Conservation (phyloP, 306 rosid genomes). For the Canavalia gladiata region DNA sequence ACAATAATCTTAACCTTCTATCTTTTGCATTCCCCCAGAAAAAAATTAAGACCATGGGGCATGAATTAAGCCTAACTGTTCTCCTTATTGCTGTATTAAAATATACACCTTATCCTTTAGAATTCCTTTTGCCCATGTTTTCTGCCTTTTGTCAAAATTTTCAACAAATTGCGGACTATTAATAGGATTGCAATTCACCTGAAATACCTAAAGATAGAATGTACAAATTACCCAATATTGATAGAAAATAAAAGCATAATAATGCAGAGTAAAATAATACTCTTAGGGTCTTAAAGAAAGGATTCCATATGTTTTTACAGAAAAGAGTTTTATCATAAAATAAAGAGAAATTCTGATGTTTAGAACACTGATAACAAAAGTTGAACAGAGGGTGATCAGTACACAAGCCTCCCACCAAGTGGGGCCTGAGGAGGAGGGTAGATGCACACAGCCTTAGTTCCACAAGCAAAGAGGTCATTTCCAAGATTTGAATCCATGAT, state of each 20-base stretch:
- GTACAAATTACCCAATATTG: not conserved
- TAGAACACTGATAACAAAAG: not conserved
- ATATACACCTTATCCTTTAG: not conserved
- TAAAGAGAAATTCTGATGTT: not conserved
- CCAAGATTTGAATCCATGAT: too few relatives aligned
- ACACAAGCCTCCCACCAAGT: too few relatives aligned
- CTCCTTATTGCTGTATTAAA: conserved; percentile 1
- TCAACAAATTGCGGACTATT: not conserved
- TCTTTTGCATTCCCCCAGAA: not conserved
- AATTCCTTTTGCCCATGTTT: not conserved
- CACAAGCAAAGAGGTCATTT: too few relatives aligned
- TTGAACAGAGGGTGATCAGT: not conserved
- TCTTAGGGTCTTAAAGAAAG: not conserved
- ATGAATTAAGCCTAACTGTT: not conserved
- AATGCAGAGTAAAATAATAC: not conserved
- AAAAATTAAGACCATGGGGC: not conserved
- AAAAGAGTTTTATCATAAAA: not conserved
- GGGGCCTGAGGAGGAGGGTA: too few relatives aligned
- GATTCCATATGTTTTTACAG: not conserved
- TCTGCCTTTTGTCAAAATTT: not conserved
- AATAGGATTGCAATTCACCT: not conserved
- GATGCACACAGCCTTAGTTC: too few relatives aligned
- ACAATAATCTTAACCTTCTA: conserved; percentile 5
- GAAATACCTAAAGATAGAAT: not conserved
- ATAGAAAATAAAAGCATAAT: conserved; percentile 2